Base-by-base conservation (phyloP, 768 basidiomycete species). In the Termitomyces sp. region DNA sequence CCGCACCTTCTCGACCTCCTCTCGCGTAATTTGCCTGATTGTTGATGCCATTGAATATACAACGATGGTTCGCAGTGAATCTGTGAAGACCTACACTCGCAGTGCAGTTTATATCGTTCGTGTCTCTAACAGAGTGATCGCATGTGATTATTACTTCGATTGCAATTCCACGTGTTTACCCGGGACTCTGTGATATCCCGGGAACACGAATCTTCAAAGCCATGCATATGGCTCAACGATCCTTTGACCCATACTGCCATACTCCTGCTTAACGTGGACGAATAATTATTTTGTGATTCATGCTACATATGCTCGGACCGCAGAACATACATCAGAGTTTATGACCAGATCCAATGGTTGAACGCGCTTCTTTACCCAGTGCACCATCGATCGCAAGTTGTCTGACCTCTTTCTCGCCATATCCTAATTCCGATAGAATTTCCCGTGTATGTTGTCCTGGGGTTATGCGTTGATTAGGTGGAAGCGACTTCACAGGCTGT, bases 1-100 rank as follows among this genome's bases (percentile, higher is more conserved):
- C 69, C 79, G 36, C 48, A 88, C 89, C 77, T 87, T 82, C 46
- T 81, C 79, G n/a, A 92, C 89, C 62, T 92, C 87, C 55, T 89
- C 87, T 56, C 82, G 78, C 1, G 85, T 78, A 59, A 85, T 78
- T 36, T 77, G 70, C 46, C 60, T 68, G 33, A 66, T 60, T 44
- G 61, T 70, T 22, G 71, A 68, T 13, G 69, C 61, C 69, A 74
- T 74, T 59, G 46, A 27, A 34, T 40, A 42, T 13, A 18, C 14
- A 36, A 40, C 18, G 43, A 24, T 33, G 30, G 24, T 53, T 40
- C 20, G n/a, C 37, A 27, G 56, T 18, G n/a, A 43, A 37, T 30
- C 12, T 8, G 18, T 4, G 26, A 18, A n/a, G 4, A 44, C 49
- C 37, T 30, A 30, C 24, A 6, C 24, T 44, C 12, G 24, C 14